Base-by-base conservation (phyloP, 306 rosid genomes). In the Pyrus betulifolia region DNA sequence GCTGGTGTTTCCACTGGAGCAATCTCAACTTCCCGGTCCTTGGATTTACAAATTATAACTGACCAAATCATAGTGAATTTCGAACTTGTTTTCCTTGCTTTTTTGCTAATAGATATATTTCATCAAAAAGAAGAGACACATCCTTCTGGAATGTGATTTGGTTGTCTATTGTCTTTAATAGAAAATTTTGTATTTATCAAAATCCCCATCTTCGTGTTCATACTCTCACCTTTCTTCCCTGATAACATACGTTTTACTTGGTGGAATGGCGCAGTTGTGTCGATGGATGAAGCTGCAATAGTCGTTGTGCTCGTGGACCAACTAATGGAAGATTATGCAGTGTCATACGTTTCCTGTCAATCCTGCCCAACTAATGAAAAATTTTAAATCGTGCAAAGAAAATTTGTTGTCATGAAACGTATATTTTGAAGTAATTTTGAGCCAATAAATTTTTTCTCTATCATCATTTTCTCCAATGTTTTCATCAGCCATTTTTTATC, bases 261-360 rank as follows among this genome's bases (percentile, higher is more conserved):
- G 69, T 67, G 67, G 71, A 83, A 77, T 78, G 33, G 74, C 83
- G 89, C 97, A 95, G 97, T 96, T 63, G 98, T 95, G 71, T 97
- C 97, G 11, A 95, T 95, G 97, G 97, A 92, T 49, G 99, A 95
- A 83, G 97, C 97, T 44, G 77, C 88, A 89, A 96, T 92, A 72
- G 91, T 96, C 70, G 85, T 95, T 83, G 99, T 91, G 62, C 93
- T 92, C 70, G 81, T 78, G 78, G 99, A 95, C 88, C 97, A 95
- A 74, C 72, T 92, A 85, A 89, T 92, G 96, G 96, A 96, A 67
- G 95, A 95, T 35, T 74, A 87, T 79, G 96, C 97, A 95, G 62
- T 88, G 97, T 81, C 89, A 88, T 84, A 86, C 92, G 45, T 90
- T 95, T 75, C 99, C 97, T 10, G 19, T 65, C 76, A 90, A 90